Conservation (phyloP, 257 asterid genomes). For the Ajuga chamaepitys region DNA sequence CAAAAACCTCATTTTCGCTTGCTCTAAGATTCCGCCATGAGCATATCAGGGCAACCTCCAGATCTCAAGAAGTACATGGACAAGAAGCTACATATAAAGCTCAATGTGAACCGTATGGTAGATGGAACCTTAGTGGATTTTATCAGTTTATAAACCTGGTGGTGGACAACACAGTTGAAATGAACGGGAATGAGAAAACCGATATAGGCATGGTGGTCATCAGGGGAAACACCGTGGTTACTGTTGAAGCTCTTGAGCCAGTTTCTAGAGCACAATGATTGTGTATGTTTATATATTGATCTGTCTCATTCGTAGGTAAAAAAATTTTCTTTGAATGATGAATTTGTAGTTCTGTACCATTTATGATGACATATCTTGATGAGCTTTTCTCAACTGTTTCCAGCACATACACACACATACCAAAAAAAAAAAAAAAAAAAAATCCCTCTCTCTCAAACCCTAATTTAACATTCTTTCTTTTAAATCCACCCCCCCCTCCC, state of each 20-base stretch:
- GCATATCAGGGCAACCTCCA: slow-evolving; percentile 98
- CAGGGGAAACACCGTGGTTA: slow-evolving; percentile 84
- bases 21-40: slow-evolving; percentile 38
- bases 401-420: too few species aligned
- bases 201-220: slow-evolving; percentile 98
- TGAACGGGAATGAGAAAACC: slow-evolving; percentile 77
- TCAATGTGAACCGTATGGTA: slow-evolving; percentile 84
- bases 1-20: not conserved
- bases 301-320: not conserved
- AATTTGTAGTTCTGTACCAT: not conserved
- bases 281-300: slow-evolving; percentile 10
- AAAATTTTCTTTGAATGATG: not conserved
- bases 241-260: slow-evolving; percentile 87
- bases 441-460: too few species aligned
- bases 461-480: too few species aligned
- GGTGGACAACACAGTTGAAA: slow-evolving; percentile 87
- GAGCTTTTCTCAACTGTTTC: too few species aligned
- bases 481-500: too few species aligned
- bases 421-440: too few species aligned
- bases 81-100: slow-evolving; percentile 44
- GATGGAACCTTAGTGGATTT: slow-evolving; percentile 87
- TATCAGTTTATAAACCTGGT: slow-evolving; percentile 90
- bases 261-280: slow-evolving; percentile 39
- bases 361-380: not conserved
- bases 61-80: slow-evolving; percentile 98